These are phyloP conservation scores for Chaetomium fimeti DNA, from an alignment of 495 filamentous ascomycete species.

Conservation along the genomic window DNA sequence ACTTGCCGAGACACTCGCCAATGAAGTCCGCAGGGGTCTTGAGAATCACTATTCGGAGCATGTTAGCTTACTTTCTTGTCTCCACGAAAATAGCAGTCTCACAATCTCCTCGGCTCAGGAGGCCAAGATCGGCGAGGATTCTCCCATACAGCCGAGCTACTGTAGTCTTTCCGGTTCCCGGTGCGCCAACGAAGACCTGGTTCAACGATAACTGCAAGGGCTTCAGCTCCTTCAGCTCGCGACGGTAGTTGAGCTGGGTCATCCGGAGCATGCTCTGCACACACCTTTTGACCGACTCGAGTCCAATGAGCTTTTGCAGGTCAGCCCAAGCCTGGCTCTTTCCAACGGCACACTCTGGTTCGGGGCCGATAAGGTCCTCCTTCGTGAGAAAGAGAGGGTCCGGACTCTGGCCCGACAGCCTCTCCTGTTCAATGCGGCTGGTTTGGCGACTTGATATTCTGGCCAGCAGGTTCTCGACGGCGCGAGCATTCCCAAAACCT, in stretches of 20 bases:
- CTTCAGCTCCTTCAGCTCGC: constrained; percentile 60
- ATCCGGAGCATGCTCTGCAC: constrained; percentile 51
- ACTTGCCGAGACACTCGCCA: constrained; percentile 60
- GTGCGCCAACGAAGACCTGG: constrained; percentile 65
- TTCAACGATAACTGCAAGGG: constrained; percentile 62
- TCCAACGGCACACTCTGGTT: constrained; percentile 54
- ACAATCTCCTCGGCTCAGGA: constrained; percentile 64
- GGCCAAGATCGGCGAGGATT: constrained; percentile 60
- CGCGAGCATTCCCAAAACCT: constrained; percentile 72
- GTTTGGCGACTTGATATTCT: constrained; percentile 60
- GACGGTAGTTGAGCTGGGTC: constrained; percentile 58
- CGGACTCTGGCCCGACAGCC: constrained; percentile 32
- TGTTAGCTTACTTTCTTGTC: background rate
- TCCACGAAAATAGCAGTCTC: no score
- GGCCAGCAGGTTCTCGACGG: constrained; percentile 59
- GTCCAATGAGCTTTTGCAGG: constrained; percentile 59
- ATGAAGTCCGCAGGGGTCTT: constrained; percentile 76
- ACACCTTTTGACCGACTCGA: constrained; percentile 65
- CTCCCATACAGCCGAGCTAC: constrained; percentile 72
- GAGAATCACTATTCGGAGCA: constrained; percentile 49
- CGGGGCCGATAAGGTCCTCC: constrained; percentile 65
- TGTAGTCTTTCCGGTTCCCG: constrained; percentile 74
- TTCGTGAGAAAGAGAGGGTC: constrained; percentile 55
- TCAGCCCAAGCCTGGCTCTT: constrained; percentile 56
- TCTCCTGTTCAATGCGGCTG: constrained; percentile 46